phyloP scores from a whole-genome alignment of 768 basidiomycete genomes.

The Lepiota subincarnata region DNA sequence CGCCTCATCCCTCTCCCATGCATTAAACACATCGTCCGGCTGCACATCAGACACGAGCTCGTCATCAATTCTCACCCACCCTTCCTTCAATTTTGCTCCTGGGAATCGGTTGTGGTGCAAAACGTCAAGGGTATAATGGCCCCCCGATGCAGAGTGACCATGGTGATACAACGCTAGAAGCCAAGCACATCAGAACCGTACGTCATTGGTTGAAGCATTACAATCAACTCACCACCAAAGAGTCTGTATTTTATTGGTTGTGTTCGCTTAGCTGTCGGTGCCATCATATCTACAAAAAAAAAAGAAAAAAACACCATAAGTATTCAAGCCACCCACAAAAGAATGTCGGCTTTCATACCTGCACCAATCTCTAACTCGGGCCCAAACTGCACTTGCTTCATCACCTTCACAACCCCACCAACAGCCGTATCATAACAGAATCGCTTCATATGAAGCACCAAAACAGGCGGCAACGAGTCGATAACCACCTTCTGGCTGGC shows the following conservation, averaged over 20 bases:
- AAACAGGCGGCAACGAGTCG: conserved; percentile 76
- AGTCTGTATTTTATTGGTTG: conserved; percentile 65
- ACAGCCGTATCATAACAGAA: conserved; percentile 80
- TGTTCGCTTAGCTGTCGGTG: conserved; percentile 41
- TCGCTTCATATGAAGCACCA: conserved; percentile 87
- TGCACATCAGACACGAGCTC: conserved; percentile 77
- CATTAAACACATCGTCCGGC: conserved; percentile 68
- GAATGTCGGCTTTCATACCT: conserved; percentile 36
- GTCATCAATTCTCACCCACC: conserved; percentile 94
- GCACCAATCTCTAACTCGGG: conserved; percentile 73
- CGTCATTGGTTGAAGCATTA: neutral
- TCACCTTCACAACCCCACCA: conserved; percentile 80
- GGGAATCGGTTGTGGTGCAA: conserved; percentile 67
- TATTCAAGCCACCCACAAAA: neutral
- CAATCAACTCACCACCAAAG: conserved; percentile 63
- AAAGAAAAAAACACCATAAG: neutral
- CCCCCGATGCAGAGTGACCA: conserved; percentile 83
- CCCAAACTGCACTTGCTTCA: conserved; percentile 75
- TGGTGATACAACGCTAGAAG: conserved; percentile 85
- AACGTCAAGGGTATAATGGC: conserved; percentile 93
- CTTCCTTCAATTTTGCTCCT: conserved; percentile 46
- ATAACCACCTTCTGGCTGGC: conserved; percentile 63
- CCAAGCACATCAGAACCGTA: neutral
- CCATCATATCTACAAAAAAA: conserved; percentile 49
- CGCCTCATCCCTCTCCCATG: conserved; percentile 46